Evolutionary conservation across 352 stramenopile species (phyloP), one percentile per base, ranked within the genome.

Genomic region (Phytophthora lateralis): DNA sequence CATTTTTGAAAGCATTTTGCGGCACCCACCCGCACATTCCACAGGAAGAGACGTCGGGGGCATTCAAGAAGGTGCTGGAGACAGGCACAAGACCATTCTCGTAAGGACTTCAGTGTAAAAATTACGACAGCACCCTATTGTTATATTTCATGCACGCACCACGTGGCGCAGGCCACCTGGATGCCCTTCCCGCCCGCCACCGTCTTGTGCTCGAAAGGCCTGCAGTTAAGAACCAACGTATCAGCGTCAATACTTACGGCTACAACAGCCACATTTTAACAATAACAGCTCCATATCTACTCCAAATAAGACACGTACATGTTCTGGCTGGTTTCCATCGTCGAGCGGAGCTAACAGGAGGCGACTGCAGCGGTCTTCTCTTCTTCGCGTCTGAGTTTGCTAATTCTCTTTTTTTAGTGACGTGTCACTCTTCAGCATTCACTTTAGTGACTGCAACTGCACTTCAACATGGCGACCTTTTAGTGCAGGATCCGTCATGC

Each of bases 51-150:
- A 76, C 73, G 30, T 85, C 74, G 10, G 72, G 55, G 2, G 66
- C 59, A 43, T 93, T 95, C 43, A 95, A 67, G 44, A 86, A 93
- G 35, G 81, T 91, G 55, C 85, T 92, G 46, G 5, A 4, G 17
- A 9, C 39, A 45, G 18, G 0, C 9, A 44, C 17, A 44, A 26
- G 15, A 3, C 48, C 14, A 11, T 37, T 34, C 21, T n/a, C 4
- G 12, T 45, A 35, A 59, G 34, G 9, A 45, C 18, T n/a, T 26
- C 6, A 45, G 27, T 14, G 39, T 6, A 26, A 27, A 6, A 27
- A 26, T 45, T 9, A 45, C 39, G 17, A 10, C 27, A 45, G 17
- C 8, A 20, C 27, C 39, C 18, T 45, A 20, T 39, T 15, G 39
- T 45, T 27, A 24, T 45, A 27, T 26, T 45, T 45, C 17, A 15